These are phyloP conservation scores for Potentilla sterilis DNA, from an alignment of 306 rosid genomes.

Conservation along the genomic window DNA sequence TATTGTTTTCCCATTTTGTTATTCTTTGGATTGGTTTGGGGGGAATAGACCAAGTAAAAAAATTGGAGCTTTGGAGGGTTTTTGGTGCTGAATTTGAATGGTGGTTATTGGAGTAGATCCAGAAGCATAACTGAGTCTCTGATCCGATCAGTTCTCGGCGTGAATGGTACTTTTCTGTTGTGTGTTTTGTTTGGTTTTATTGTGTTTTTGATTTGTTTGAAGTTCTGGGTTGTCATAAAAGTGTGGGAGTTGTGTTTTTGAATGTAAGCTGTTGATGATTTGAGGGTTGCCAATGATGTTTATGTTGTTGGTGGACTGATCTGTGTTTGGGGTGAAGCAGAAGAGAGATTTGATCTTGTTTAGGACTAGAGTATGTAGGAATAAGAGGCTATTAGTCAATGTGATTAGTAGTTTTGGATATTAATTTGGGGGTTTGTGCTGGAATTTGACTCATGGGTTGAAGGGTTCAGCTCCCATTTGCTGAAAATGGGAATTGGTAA, in stretches of 20 bases:
- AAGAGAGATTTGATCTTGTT: slow-evolving; percentile 20
- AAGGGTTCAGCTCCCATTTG: slow-evolving; percentile 5
- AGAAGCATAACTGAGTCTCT: slow-evolving; percentile 39
- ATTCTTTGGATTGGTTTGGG: slow-evolving; percentile 24
- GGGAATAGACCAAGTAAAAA: slow-evolving; percentile 22
- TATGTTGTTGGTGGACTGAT: slow-evolving; percentile 33
- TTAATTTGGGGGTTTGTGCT: not conserved
- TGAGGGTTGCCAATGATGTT: slow-evolving; percentile 22
- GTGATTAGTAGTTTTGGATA: not conserved
- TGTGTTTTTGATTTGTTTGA: not conserved
- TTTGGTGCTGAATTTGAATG: slow-evolving; percentile 35
- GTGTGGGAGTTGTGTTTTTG: not conserved
- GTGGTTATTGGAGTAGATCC: slow-evolving; percentile 58
- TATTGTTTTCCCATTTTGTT: not conserved
- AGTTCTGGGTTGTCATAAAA: slow-evolving; percentile 25
- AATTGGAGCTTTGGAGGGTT: slow-evolving; percentile 18
- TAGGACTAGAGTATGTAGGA: slow-evolving; percentile 1
- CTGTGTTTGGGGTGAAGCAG: slow-evolving; percentile 31
- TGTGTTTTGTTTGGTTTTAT: not conserved
- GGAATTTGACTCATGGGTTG: not conserved
- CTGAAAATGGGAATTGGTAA: not conserved
- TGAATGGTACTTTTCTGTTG: slow-evolving; percentile 55
- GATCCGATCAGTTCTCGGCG: slow-evolving; percentile 53
- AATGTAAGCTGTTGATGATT: slow-evolving; percentile 11
- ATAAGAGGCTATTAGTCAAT: not conserved